A percentile compares a stretch with the other conserved stretches of the same genome.
Conservation (phyloP, 2,329 filamentous ascomycete genomes). For the Graphium sp. region DNA sequence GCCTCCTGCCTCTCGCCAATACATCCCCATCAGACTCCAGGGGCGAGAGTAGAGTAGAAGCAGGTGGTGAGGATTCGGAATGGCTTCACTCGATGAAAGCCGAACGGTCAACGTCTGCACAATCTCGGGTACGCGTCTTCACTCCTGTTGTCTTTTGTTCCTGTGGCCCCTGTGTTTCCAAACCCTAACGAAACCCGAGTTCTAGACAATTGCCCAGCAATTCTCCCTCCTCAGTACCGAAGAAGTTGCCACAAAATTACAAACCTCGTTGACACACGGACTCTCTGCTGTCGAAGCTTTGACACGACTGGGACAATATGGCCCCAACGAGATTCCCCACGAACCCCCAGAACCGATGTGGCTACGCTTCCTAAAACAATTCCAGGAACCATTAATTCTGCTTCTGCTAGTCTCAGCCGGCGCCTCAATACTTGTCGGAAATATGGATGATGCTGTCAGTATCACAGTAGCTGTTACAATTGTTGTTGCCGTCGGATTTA, state of each 20-base stretch:
- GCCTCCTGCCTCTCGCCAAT: conserved; percentile 3
- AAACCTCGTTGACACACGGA: conserved; percentile 71
- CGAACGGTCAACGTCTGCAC: conserved; percentile 33
- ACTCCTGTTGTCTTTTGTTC: neutral
- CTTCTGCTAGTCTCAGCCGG: conserved; percentile 79
- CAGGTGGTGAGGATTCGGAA: too few relatives aligned
- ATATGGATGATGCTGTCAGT: conserved; percentile 86
- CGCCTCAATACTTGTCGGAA: conserved; percentile 80
- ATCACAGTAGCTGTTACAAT: conserved; percentile 95
- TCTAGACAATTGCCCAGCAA: conserved; percentile 34
- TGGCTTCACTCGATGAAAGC: too few relatives aligned
- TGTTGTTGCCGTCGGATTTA: conserved; percentile 87
- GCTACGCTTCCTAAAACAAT: conserved; percentile 90
- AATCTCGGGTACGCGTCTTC: conserved; percentile 29
- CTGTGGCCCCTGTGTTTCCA: conserved; percentile 4
- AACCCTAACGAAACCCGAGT: conserved; percentile 5
- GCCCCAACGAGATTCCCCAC: conserved; percentile 86
- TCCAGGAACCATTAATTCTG: conserved; percentile 87
- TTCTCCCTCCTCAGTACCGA: conserved; percentile 54
- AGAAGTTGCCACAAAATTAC: conserved; percentile 61
- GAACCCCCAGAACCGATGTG: conserved; percentile 88
- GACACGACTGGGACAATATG: conserved; percentile 61
- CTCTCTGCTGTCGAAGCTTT: conserved; percentile 69
- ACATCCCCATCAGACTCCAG: too few relatives aligned
- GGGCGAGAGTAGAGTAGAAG: too few relatives aligned